Percentiles rank a stretch among this genome's conserved stretches.
Evolutionary conservation across 129 eudicot species (phyloP).

Genomic region (Daucus carota): DH1_v3.0 NC_030384.2:47860501-47861000

Average conservation of each 20-base stretch:
- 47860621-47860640: conserved; percentile 91
- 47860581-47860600: conserved; percentile 78
- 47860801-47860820: no score
- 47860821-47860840: not conserved
- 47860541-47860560: not conserved
- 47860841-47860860: not conserved
- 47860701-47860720: not conserved
- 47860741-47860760: not conserved
- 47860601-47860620: conserved; percentile 85
- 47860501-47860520: not conserved
- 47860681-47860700: not conserved
- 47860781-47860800: no score
- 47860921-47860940: conserved; percentile 52
- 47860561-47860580: conserved; percentile 51
- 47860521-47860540: no score
- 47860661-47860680: not conserved
- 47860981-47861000: conserved; percentile 90
- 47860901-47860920: conserved; percentile 76
- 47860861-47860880: not conserved
- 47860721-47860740: not conserved
- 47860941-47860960: conserved; percentile 56
- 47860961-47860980: conserved; percentile 85
- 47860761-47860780: not conserved
- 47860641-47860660: conserved; percentile 7
- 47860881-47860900: not conserved